These are phyloP conservation scores for Trichoderma guizhouense DNA, from an alignment of 2,329 filamentous ascomycete genomes.

Conservation along the genomic window DNA sequence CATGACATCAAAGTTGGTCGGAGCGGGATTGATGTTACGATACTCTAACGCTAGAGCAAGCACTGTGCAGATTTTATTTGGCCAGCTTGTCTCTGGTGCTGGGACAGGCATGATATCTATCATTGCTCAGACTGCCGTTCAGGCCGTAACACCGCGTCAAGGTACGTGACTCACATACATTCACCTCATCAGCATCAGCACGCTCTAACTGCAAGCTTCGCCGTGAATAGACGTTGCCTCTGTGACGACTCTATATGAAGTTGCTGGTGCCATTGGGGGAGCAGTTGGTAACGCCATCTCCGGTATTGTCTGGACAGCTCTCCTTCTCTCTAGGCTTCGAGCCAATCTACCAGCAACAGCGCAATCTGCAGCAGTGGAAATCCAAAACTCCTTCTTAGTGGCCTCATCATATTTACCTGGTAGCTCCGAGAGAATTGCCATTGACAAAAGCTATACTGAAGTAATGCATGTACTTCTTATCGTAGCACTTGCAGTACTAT, in stretches of 20 bases:
- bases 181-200: not conserved
- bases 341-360: not conserved
- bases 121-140: not conserved
- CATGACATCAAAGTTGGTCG: not conserved
- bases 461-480: not conserved
- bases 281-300: not conserved
- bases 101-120: not conserved
- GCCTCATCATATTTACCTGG: not conserved
- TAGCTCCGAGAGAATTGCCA: not conserved
- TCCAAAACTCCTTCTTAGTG: not conserved
- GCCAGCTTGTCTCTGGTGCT: not conserved
- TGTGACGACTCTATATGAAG: not conserved
- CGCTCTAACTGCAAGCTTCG: not conserved
- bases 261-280: not conserved
- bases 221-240: not conserved
- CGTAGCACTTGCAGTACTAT: not conserved
- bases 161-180: not conserved
- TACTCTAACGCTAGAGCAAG: not conserved
- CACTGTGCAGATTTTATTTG: not conserved
- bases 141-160: not conserved
- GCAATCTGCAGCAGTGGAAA: not conserved
- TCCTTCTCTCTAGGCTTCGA: not conserved
- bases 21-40: not conserved
- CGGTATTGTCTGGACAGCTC: not conserved
- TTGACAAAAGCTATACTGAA: not conserved